These are phyloP conservation scores for Phyllosticta paracitricarpa DNA, from an alignment of 2,329 filamentous ascomycete genomes.

Conservation along the genomic window DNA sequence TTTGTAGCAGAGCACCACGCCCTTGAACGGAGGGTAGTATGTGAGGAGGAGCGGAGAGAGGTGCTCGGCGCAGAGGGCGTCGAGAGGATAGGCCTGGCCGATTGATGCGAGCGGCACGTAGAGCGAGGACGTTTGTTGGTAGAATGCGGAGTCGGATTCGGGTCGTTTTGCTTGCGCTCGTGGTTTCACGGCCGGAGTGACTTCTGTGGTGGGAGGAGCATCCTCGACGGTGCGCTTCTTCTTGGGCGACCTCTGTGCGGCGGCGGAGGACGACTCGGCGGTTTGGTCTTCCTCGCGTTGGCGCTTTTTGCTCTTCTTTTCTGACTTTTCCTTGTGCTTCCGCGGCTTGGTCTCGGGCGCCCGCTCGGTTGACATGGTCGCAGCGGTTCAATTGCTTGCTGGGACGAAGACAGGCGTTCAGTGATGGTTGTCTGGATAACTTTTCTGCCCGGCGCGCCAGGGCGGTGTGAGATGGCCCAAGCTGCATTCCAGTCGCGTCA, in stretches of 20 bases:
- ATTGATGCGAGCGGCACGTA: constrained; percentile 66
- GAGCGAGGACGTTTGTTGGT: constrained; percentile 68
- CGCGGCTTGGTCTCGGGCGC: constrained; percentile 21
- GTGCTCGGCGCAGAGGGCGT: constrained; percentile 63
- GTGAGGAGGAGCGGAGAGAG: constrained; percentile 65
- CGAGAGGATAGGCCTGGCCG: constrained; percentile 59
- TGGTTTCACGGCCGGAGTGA: not conserved
- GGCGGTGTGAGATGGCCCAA: too few relatives aligned
- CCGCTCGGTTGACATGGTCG: constrained; percentile 23
- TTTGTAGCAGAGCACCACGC: constrained; percentile 64
- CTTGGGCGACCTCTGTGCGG: constrained; percentile 6
- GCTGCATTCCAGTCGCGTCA: too few relatives aligned
- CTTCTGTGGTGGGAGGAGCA: not conserved
- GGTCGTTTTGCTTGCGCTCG: not conserved
- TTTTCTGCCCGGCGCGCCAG: too few relatives aligned
- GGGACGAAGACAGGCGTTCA: not conserved
- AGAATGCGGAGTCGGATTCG: constrained; percentile 44
- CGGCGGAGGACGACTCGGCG: not conserved
- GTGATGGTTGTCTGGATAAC: not conserved
- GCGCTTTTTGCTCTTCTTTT: constrained; percentile 20
- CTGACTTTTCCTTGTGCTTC: constrained; percentile 26
- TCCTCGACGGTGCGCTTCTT: constrained; percentile 6
- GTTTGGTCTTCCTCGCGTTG: constrained; percentile 11
- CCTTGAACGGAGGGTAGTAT: constrained; percentile 62
- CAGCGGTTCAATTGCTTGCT: constrained; percentile 13